Evolutionary conservation across 2,329 filamentous ascomycete species (phyloP).

Genomic region (Hypoxylon sp.): DNA sequence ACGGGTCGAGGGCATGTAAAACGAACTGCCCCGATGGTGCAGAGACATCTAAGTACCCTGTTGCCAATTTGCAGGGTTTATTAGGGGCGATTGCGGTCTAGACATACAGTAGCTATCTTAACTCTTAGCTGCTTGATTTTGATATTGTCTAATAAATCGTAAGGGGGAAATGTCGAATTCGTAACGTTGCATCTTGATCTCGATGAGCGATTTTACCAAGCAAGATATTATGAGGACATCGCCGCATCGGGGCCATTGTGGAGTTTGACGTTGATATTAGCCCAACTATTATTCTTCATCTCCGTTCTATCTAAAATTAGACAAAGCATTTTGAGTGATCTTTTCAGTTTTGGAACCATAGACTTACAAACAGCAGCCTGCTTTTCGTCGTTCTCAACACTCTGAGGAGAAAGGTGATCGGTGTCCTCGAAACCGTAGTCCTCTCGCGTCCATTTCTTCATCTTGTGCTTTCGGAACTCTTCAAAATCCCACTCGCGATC

Average conservation of each 20-base stretch:
- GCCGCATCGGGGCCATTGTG: conserved; percentile 20
- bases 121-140: neutral
- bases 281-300: neutral
- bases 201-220: conserved; percentile 11
- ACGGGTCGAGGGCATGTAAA: neutral
- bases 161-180: conserved; percentile 6
- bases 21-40: neutral
- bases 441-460: conserved; percentile 68
- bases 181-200: conserved; percentile 36
- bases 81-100: conserved; percentile 3
- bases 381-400: conserved; percentile 46
- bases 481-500: conserved; percentile 88
- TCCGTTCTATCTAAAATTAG: conserved; percentile 36
- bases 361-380: conserved; percentile 49
- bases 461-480: conserved; percentile 83
- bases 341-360: neutral
- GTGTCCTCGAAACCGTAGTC: conserved; percentile 62
- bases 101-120: neutral
- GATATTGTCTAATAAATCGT: conserved; percentile 14
- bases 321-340: neutral
- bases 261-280: conserved; percentile 7
- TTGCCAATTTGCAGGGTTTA: conserved; percentile 1
- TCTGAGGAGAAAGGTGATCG: conserved; percentile 49
- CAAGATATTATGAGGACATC: conserved; percentile 12
- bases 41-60: conserved; percentile 3